phyloP scores from a whole-genome alignment of 805 yeast genomes.

The Saturnispora dispora region DNA sequence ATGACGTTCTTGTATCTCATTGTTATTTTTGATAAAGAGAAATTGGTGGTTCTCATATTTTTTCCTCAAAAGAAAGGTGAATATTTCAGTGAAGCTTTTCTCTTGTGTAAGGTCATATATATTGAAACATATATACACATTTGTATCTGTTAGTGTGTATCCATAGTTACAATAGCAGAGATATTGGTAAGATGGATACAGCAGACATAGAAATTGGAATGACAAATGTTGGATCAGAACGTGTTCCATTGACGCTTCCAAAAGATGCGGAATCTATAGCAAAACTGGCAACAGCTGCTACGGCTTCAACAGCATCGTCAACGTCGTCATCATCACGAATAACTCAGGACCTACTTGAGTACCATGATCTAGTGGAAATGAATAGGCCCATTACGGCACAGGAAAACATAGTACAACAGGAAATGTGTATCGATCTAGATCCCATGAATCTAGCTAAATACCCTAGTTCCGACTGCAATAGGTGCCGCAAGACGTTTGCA shows the following conservation, averaged over 20 bases:
- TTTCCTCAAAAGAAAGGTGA: background rate
- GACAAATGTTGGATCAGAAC: background rate
- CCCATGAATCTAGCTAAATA: constrained; percentile 14
- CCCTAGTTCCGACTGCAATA: constrained; percentile 31
- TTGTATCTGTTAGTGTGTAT: background rate
- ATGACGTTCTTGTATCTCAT: constrained; percentile 27
- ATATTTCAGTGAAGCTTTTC: background rate
- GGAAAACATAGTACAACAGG: background rate
- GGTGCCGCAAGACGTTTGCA: constrained; percentile 55
- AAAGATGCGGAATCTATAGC: background rate
- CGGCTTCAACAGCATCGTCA: background rate
- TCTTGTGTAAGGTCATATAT: background rate
- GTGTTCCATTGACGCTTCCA: background rate
- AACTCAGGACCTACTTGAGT: background rate
- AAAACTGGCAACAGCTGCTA: background rate
- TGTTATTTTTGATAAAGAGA: background rate
- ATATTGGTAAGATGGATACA: background rate
- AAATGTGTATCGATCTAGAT: constrained; percentile 16
- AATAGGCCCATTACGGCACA: background rate
- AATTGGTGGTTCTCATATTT: background rate
- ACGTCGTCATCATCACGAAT: background rate
- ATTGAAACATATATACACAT: background rate
- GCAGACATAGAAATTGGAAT: background rate
- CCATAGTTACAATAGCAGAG: background rate
- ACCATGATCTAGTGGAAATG: background rate